Evolutionary conservation across 2,329 filamentous ascomycete species (phyloP).

Genomic region (Escovopsis weberi): DNA sequence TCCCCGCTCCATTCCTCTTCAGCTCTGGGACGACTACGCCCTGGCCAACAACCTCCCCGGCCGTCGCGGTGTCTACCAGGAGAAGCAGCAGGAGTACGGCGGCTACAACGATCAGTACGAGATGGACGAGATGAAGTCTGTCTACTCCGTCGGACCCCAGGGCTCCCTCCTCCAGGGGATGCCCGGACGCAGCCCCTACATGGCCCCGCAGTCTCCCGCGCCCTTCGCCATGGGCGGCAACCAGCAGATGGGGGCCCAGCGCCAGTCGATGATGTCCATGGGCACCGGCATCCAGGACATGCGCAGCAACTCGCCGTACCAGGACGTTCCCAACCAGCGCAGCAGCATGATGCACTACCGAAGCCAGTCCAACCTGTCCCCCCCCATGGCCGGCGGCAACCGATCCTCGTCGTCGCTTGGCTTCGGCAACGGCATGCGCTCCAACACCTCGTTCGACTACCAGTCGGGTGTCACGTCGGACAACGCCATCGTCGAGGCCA

Average conservation of each 20-base stretch:
- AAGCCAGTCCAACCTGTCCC: slow-evolving; percentile 32
- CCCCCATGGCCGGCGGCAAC: slow-evolving; percentile 17
- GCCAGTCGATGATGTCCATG: slow-evolving; percentile 61
- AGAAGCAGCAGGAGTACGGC: slow-evolving; percentile 53
- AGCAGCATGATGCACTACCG: slow-evolving; percentile 50
- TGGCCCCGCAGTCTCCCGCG: slow-evolving; percentile 71
- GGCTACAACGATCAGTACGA: slow-evolving; percentile 70
- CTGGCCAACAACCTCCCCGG: slow-evolving; percentile 75
- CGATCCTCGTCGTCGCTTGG: slow-evolving; percentile 33
- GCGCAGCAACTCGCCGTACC: slow-evolving; percentile 42
- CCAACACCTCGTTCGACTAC: slow-evolving; percentile 44
- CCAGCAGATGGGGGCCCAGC: slow-evolving; percentile 37
- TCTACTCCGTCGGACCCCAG: slow-evolving; percentile 83
- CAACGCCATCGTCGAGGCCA: slow-evolving; percentile 65
- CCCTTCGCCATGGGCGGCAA: slow-evolving; percentile 43
- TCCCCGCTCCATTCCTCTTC: slow-evolving; percentile 80
- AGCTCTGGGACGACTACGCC: slow-evolving; percentile 96
- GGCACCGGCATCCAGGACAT: slow-evolving; percentile 31
- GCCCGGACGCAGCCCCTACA: slow-evolving; percentile 55
- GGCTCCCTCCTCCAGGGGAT: slow-evolving; percentile 82
- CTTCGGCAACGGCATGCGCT: slow-evolving; percentile 34
- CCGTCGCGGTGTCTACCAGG: slow-evolving; percentile 57
- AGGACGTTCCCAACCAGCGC: slow-evolving; percentile 35
- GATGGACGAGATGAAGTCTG: slow-evolving; percentile 95
- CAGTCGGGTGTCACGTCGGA: slow-evolving; percentile 58